A percentile compares a stretch with the other conserved stretches of the same genome.
These are phyloP conservation scores for Aureobasidium lini DNA, from an alignment of 2,329 filamentous ascomycete genomes.

Conservation along the genomic window DNA sequence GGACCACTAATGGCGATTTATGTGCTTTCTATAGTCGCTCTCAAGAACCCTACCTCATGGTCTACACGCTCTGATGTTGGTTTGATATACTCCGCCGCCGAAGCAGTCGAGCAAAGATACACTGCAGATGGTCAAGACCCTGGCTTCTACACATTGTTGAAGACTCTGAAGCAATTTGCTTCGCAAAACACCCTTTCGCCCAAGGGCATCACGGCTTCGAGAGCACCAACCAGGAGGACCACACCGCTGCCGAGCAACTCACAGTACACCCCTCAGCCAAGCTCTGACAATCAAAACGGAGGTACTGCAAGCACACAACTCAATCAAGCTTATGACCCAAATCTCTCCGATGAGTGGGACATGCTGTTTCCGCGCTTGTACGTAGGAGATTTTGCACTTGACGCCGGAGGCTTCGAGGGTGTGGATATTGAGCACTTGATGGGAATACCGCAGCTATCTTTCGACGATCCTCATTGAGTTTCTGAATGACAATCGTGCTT, in stretches of 20 bases:
- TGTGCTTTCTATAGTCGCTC: background rate
- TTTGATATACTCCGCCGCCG: background rate
- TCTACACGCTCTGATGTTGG: background rate
- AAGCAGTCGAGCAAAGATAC: constrained; percentile 7
- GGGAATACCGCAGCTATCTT: constrained; percentile 4
- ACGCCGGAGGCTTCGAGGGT: background rate
- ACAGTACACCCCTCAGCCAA: background rate
- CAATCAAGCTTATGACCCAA: background rate
- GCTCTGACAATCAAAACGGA: background rate
- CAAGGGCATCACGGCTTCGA: background rate
- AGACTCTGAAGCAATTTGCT: background rate
- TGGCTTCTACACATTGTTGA: constrained; percentile 1
- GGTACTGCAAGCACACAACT: background rate
- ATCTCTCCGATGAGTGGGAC: background rate
- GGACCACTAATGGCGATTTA: constrained; percentile 9
- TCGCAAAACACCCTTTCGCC: background rate
- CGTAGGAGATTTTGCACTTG: background rate
- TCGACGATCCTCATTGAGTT: background rate
- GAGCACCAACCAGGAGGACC: constrained; percentile 29
- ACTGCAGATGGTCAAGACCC: background rate
- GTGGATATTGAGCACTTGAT: constrained; percentile 5
- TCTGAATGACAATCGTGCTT: too few relatives aligned
- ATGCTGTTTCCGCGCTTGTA: background rate
- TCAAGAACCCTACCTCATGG: constrained; percentile 6
- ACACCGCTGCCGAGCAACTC: constrained; percentile 32